Base-by-base conservation (phyloP, 805 yeast species). In the Metschnikowia proteae region DNA sequence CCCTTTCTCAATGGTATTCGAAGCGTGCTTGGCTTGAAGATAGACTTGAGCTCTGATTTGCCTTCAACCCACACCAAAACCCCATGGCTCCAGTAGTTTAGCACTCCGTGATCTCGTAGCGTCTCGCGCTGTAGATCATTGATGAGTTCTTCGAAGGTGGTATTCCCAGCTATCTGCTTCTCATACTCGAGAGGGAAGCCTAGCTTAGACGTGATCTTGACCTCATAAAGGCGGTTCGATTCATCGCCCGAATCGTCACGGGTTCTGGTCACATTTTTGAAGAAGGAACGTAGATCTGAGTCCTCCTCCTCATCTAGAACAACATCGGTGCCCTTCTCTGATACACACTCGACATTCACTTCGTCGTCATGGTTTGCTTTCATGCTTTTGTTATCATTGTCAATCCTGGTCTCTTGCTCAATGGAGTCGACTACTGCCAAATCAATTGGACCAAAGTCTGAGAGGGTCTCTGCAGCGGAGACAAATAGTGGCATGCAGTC, bases 21-120 rank as follows among this genome's bases (percentile, higher is more conserved):
- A 17, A 73, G 59, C 0, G 76, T 69, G 49, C 68, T 64, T 1
- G 76, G 76, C 46, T 67, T 68, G 57, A 60, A 72, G 48, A 70
- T 67, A 13, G 67, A 61, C 48, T 67, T 67, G 44, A 73, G 59
- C 43, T 71, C 73, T 50, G 62, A 61, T 47, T 61, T 62, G 1
- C 75, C 76, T 35, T 70, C 72, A 5, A 71, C 57, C 78, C 76
- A 73, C 7, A 71, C 57, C 46, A 72, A 57, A 1, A 62, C 50
- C 3, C 61, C 57, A 7, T 53, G 32, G 3, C 50, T 39, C 31
- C 53, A 38, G 31, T 50, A 37, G 45, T 58, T 52, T 25, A 46
- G 32, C 8, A 27, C 33, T 25, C 22, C 32, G 27, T 32, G 27
- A 11, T 39, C 47, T 34, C 52, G 41, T n/a, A 38, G 38, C 46